Evolutionary conservation across 2,329 filamentous ascomycete genomes (phyloP).

Genomic region (Plectosphaerella cucumerina): DNA sequence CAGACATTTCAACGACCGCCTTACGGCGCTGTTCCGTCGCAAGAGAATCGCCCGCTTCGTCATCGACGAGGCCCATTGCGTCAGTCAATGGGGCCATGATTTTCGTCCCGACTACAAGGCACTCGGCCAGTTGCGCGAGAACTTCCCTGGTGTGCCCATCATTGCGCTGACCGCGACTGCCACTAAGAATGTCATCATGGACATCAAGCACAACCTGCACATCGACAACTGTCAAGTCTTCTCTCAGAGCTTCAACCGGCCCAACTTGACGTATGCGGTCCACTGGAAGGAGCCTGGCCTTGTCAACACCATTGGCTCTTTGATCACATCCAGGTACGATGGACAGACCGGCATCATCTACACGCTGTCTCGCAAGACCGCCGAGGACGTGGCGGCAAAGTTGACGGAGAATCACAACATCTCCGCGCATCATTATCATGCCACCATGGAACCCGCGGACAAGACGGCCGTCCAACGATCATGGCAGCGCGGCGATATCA

Average conservation of each 20-base stretch:
- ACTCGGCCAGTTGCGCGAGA: slow-evolving; percentile 67
- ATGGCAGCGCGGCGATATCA: slow-evolving; percentile 77
- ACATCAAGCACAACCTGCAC: slow-evolving; percentile 86
- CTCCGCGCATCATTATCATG: slow-evolving; percentile 81
- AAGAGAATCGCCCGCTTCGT: slow-evolving; percentile 82
- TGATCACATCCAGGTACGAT: slow-evolving; percentile 68
- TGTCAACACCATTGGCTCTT: slow-evolving; percentile 47
- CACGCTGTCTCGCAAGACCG: slow-evolving; percentile 78
- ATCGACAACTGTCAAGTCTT: slow-evolving; percentile 77
- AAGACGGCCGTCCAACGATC: slow-evolving; percentile 69
- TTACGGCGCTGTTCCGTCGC: slow-evolving; percentile 65
- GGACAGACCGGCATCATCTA: slow-evolving; percentile 88
- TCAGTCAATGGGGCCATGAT: slow-evolving; percentile 98
- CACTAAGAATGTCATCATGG: slow-evolving; percentile 85
- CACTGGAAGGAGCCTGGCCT: slow-evolving; percentile 49
- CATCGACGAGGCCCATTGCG: slow-evolving; percentile 98
- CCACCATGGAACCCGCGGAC: slow-evolving; percentile 63
- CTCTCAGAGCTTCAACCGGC: slow-evolving; percentile 93
- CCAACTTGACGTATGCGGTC: slow-evolving; percentile 89
- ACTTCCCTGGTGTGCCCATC: slow-evolving; percentile 76
- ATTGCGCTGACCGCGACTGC: slow-evolving; percentile 96
- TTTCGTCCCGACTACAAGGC: slow-evolving; percentile 95
- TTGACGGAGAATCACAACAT: slow-evolving; percentile 61
- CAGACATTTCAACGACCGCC: slow-evolving; percentile 57
- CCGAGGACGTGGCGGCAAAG: slow-evolving; percentile 73